Evolutionary conservation across 495 filamentous ascomycete species (phyloP).

Genomic region (Articulospora tetracladia): DNA sequence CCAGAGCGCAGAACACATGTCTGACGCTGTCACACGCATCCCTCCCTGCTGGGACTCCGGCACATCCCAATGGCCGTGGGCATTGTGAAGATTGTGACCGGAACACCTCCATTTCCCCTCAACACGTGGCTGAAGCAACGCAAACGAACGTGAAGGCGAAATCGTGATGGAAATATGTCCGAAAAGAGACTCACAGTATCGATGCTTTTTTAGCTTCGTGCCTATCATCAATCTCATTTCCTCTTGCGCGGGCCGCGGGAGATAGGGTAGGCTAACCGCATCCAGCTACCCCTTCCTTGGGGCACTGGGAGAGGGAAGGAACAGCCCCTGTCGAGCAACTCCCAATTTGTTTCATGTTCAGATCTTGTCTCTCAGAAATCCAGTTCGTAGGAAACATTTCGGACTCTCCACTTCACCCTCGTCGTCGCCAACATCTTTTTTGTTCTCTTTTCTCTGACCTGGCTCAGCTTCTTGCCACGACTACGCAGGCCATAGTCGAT

Average conservation of each 20-base stretch:
- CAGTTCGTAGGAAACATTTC: not conserved
- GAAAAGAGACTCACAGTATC: too few species aligned
- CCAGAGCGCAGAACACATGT: not conserved
- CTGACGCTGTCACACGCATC: not conserved
- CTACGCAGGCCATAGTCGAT: conserved; percentile 23
- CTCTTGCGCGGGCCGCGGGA: not conserved
- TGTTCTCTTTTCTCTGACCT: conserved; percentile 9
- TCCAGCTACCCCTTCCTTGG: not conserved
- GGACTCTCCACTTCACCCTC: not conserved
- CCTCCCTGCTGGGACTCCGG: too few species aligned
- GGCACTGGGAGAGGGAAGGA: not conserved
- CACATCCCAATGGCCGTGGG: too few species aligned
- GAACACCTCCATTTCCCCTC: too few species aligned
- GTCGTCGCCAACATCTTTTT: not conserved
- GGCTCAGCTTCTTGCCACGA: conserved; percentile 1
- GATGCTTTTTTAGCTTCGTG: not conserved
- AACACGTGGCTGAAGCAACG: too few species aligned
- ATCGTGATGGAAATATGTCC: too few species aligned
- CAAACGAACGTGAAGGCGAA: too few species aligned
- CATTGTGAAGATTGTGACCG: not conserved
- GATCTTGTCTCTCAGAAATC: not conserved
- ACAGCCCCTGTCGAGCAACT: not conserved
- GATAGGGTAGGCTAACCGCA: not conserved
- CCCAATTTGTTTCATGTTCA: conserved; percentile 10
- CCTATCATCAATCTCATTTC: not conserved